These are phyloP conservation scores for Phytophthora lateralis DNA, from an alignment of 352 stramenopile species.

Conservation along the genomic window DNA sequence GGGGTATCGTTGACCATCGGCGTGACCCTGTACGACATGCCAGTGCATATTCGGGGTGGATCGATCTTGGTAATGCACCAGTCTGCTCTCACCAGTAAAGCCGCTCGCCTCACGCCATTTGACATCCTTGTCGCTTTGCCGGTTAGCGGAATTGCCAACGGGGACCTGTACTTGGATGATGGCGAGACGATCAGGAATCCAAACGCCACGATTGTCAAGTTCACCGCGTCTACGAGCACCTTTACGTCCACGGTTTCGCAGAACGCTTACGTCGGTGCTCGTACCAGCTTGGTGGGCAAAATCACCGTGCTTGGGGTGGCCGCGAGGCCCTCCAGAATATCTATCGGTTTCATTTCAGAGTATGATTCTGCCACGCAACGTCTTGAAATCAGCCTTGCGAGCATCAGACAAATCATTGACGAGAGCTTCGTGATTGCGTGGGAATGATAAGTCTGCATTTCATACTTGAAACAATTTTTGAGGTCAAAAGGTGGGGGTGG, in stretches of 20 bases:
- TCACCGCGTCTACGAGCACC: constrained; percentile 23
- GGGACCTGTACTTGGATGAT: constrained; percentile 65
- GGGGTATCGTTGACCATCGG: not conserved
- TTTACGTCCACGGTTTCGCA: constrained; percentile 28
- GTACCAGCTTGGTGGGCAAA: constrained; percentile 30
- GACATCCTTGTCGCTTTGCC: constrained; percentile 52
- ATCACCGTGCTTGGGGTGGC: constrained; percentile 35
- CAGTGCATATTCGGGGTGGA: constrained; percentile 60
- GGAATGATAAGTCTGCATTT: not conserved
- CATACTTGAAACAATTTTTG: not conserved
- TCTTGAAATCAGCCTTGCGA: constrained; percentile 34
- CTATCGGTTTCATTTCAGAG: constrained; percentile 26
- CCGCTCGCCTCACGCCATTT: constrained; percentile 50
- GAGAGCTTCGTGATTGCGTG: constrained; percentile 35
- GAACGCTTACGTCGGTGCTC: constrained; percentile 25
- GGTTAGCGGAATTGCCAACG: constrained; percentile 18
- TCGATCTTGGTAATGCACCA: constrained; percentile 57
- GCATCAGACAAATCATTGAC: constrained; percentile 30
- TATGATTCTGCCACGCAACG: constrained; percentile 37
- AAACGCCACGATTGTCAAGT: constrained; percentile 42
- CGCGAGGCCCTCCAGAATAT: constrained; percentile 25
- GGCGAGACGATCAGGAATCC: constrained; percentile 47
- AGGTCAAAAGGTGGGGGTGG: not conserved
- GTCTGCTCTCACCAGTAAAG: constrained; percentile 48
- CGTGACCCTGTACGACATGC: constrained; percentile 63